Evolutionary conservation across 768 basidiomycete genomes (phyloP), one percentile per base, ranked within the genome.

Genomic region (Dacryopinax primogenitus): DNA sequence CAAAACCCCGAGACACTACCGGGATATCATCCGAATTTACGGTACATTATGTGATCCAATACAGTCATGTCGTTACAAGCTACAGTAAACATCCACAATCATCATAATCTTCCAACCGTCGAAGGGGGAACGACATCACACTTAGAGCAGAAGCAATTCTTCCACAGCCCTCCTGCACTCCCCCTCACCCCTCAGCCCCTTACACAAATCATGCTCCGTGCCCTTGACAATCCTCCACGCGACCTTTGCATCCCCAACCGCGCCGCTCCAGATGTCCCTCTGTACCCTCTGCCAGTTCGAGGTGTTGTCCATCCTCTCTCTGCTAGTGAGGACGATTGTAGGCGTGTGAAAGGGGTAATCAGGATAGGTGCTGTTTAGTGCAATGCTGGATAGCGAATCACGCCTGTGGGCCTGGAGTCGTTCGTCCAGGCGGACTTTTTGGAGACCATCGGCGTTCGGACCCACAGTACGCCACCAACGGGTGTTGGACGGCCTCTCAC

Each of bases 401-500:
- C 51, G 51, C 30, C 51, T 23, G 30, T 58, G 51, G 4, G 51
- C 11, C 18, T 58, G 51, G 51, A 58, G 51, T 30, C 51, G 51
- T 21, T 75, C 74, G 67, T 73, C 71, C 37, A 74, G 58, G 37
- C 73, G 66, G 1, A 73, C 69, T 64, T 73, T 73, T 33, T 69
- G 71, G 21, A 75, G 67, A 32, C 67, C 69, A 41, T 73, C 71
- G 34, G 67, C 18, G 67, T 37, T 6, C 64, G 64, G 1, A 70
- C 71, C 16, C 67, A 67, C 23, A 71, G 73, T 13, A 18, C 18
- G 33, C 72, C 72, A 35, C 70, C 63, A 11, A 69, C 74, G 65
- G 2, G 73, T 71, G 35, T 71, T 68, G 13, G 71, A 69, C 7
- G 70, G 67, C 12, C 73, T 73, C 33, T 69, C 69, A 18, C 72